Evolutionary conservation across 768 basidiomycete genomes (phyloP).

Genomic region (Suillus tomentosus): DNA sequence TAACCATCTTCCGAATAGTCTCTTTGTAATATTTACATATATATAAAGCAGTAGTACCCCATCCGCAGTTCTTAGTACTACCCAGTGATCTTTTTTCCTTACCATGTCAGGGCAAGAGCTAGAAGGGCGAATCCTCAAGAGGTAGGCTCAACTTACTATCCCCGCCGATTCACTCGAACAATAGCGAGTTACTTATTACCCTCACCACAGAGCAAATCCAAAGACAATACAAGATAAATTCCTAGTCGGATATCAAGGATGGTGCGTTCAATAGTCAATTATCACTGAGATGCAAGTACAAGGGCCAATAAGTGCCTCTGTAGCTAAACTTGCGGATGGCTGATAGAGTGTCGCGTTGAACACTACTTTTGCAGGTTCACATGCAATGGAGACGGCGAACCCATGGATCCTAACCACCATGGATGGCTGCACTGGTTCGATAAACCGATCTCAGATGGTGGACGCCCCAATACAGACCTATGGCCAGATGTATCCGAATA

Average conservation of each 20-base stretch:
- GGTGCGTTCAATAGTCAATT: slow-evolving; percentile 48
- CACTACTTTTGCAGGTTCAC: slow-evolving; percentile 57
- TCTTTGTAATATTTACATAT: too few relatives aligned
- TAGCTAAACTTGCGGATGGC: background rate
- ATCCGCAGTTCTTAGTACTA: background rate
- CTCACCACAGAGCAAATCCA: slow-evolving; percentile 56
- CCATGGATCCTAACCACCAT: slow-evolving; percentile 71
- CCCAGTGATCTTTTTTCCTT: background rate
- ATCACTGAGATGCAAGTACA: background rate
- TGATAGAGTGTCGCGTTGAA: background rate
- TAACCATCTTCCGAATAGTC: too few relatives aligned
- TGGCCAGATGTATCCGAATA: slow-evolving; percentile 82
- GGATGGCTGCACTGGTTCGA: slow-evolving; percentile 89
- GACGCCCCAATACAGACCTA: slow-evolving; percentile 70
- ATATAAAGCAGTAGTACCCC: background rate
- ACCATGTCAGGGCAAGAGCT: slow-evolving; percentile 8
- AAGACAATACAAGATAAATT: slow-evolving; percentile 83
- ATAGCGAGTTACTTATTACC: background rate
- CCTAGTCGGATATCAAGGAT: slow-evolving; percentile 86
- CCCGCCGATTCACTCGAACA: background rate
- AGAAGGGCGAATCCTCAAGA: slow-evolving; percentile 14
- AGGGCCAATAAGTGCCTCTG: background rate
- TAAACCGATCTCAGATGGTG: slow-evolving; percentile 62
- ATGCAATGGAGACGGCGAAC: slow-evolving; percentile 69
- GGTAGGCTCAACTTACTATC: slow-evolving; percentile 8